phyloP scores from a whole-genome alignment of 495 filamentous ascomycete genomes.

The Tuber brumale region DNA sequence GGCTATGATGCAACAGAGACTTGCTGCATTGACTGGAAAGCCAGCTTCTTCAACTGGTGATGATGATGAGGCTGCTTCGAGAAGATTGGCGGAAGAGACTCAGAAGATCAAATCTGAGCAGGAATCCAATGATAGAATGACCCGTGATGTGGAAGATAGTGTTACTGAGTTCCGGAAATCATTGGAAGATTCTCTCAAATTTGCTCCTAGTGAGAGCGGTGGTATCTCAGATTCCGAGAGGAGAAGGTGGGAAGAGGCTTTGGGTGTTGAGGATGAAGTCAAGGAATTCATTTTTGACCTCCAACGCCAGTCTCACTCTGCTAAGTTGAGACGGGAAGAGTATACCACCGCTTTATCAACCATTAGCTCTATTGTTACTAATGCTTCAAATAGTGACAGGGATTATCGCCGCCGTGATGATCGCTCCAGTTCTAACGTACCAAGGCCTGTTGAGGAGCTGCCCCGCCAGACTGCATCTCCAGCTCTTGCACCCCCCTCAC shows the following conservation, averaged over 20 bases:
- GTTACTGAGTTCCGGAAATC: constrained; percentile 79
- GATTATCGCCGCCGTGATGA: constrained; percentile 43
- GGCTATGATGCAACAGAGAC: constrained; percentile 96
- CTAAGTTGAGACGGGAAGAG: constrained; percentile 70
- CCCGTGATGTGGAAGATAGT: constrained; percentile 92
- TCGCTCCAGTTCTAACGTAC: constrained; percentile 24
- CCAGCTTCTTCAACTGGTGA: constrained; percentile 56
- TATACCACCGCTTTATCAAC: constrained; percentile 41
- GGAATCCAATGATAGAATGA: constrained; percentile 93
- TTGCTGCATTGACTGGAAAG: constrained; percentile 82
- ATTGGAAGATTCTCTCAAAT: constrained; percentile 80
- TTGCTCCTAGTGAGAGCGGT: constrained; percentile 58
- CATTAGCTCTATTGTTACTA: constrained; percentile 1
- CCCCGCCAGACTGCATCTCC: constrained; percentile 46
- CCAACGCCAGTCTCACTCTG: constrained; percentile 71
- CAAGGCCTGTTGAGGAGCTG: constrained; percentile 43
- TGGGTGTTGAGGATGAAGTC: constrained; percentile 93
- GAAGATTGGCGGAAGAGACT: constrained; percentile 80
- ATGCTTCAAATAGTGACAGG: constrained; percentile 36
- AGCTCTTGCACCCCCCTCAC: constrained; percentile 37
- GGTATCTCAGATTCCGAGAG: constrained; percentile 70
- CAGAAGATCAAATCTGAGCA: constrained; percentile 70
- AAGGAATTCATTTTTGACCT: constrained; percentile 97
- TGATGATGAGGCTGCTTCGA: constrained; percentile 66
- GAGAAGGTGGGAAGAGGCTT: constrained; percentile 90